These are phyloP conservation scores for Clohesyomyces aquaticus DNA, from an alignment of 495 filamentous ascomycete genomes.

Conservation along the genomic window DNA sequence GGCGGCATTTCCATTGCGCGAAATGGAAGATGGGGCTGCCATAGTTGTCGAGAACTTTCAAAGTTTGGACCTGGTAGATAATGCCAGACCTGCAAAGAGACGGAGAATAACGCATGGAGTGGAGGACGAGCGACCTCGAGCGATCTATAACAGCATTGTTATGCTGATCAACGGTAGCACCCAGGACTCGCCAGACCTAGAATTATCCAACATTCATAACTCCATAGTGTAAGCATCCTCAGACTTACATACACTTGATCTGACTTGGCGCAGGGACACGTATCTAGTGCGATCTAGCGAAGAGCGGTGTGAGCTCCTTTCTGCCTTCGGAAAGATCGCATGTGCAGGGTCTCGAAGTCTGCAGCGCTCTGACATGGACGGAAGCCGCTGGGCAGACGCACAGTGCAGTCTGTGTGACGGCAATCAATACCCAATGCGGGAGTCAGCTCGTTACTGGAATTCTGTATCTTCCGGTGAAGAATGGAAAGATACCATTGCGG, in stretches of 20 bases:
- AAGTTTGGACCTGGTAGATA: slow-evolving; percentile 6
- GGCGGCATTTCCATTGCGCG: slow-evolving; percentile 5
- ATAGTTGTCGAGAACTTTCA: slow-evolving; percentile 13
- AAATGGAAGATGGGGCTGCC: slow-evolving; percentile 19
- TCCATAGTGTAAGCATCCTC: slow-evolving; percentile 15
- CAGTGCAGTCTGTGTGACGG: slow-evolving; percentile 34
- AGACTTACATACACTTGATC: background rate
- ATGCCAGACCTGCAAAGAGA: slow-evolving; percentile 31
- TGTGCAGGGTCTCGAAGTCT: slow-evolving; percentile 30
- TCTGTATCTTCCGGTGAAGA: slow-evolving; percentile 29
- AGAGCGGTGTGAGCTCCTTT: slow-evolving; percentile 17
- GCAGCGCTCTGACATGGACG: background rate
- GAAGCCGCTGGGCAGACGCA: background rate
- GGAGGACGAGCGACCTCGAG: background rate
- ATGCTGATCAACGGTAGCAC: slow-evolving; percentile 6
- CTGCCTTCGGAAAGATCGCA: slow-evolving; percentile 32
- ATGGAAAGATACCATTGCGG: slow-evolving; percentile 54
- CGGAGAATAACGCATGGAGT: slow-evolving; percentile 5
- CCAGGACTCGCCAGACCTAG: slow-evolving; percentile 1
- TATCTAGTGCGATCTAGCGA: slow-evolving; percentile 6
- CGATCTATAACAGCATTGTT: slow-evolving; percentile 18
- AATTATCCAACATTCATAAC: slow-evolving; percentile 7
- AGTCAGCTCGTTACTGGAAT: slow-evolving; percentile 20
- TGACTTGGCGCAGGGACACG: background rate
- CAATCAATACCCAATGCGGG: background rate